Base-by-base conservation (phyloP, 805 yeast genomes). In the Saturnispora diversa region DNA sequence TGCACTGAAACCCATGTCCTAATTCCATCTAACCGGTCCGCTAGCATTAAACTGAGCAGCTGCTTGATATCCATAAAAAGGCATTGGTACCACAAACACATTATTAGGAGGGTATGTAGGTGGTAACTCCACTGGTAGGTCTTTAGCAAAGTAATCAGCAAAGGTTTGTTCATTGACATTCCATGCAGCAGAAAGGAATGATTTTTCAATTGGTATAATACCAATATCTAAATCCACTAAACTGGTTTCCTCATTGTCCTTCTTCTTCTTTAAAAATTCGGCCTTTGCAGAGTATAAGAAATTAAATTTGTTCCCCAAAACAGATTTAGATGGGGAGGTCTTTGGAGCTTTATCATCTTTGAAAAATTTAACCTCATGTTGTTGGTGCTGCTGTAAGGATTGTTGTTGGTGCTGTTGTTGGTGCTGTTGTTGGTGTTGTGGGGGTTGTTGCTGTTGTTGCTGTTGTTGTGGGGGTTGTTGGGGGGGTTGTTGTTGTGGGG, bases 141-240 rank as follows among this genome's bases (percentile, higher is more conserved):
- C 44, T 45, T 50, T 56, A 39, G 63, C 64, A 6, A 53, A 54
- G 44, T 39, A 57, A 49, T 41, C 66, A 2, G 78, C 72, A 59
- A 77, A 76, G 29, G 73, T 56, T 13, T 64, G 59, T 41, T 66
- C 70, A 58, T 75, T 36, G 9, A 27, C 31, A n/a, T 36, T 36
- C 39, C 39, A 36, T 19, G 31, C 13, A n/a, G 36, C 36, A n/a
- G 22, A 26, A 12, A 68, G 67, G 56, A 72, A 84, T 6, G 92
- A 77, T 50, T 67, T 75, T 49, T 79, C 87, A 45, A 79, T 65
- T 17, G 59, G 50, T 37, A 69, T 65, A 15, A 59, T 57, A 29
- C 59, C 62, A 50, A 51, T 51, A 8, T 45, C 49, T 3, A 12
- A 9, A 5, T 32, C 21, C 50, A 51, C 47, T 52, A 24, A 42